Evolutionary conservation across 2,329 filamentous ascomycete genomes (phyloP), one percentile per base, ranked within the genome.

Genomic region (Annulohypoxylon truncatum): DNA sequence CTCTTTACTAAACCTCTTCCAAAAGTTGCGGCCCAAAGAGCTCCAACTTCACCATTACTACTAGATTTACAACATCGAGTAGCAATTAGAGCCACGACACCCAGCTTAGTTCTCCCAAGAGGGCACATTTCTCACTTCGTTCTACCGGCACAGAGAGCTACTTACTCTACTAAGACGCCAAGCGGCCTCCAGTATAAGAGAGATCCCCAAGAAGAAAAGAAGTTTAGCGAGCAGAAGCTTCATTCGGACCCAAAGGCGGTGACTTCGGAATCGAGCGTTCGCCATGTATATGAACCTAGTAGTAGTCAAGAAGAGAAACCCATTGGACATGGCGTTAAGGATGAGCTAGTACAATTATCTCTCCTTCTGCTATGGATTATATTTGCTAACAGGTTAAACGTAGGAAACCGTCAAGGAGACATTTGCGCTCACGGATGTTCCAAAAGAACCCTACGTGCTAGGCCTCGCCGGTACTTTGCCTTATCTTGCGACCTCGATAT

Each of bases 401-500:
- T 52, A 92, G 88, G 81, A 85, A 75, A 85, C 86, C 7, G 85
- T 93, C 75, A 88, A 88, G 73, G 89, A 92, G 12, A 91, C 90
- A 0, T 91, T 94, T 75, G 85, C 84, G 18, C 83, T 94, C 33
- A 76, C 78, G 31, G 81, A 82, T 1, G 90, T 93, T 3, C 92
- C 92, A 6, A 87, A 83, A 72, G 88, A 92, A 76, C 87, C 90
- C 20, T 84, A 90, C 51, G 83, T 85, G 62, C 84, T 94, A 44
- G 92, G 92, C 60, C 82, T 92, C 63, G 92, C 92, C 4, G 94
- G 93, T 74, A 90, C 96, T 1, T 75, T 97, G 4, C 93, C 96
- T 47, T 97, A 97, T 79, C 83, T 96, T 8, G 92, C 85, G 42
- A 97, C 94, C 3, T 97, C 94, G 0, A 76, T 94, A 2, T 88